A percentile compares a stretch with the other conserved stretches of the same genome.
Evolutionary conservation across 345 rosid genomes (phyloP).

Genomic region (Gossypium australe): DNA sequence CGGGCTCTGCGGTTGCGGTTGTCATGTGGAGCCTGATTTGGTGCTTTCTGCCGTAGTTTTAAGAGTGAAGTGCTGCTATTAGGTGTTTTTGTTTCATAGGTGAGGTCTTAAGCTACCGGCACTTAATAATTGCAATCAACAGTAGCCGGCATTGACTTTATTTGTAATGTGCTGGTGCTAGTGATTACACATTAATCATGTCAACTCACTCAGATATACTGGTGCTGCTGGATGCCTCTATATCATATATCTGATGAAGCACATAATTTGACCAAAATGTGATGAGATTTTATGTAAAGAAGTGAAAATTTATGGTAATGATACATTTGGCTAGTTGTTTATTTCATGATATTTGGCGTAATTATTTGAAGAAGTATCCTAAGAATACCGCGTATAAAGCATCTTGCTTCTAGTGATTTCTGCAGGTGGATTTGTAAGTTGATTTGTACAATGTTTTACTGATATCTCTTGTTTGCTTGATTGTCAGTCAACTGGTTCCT

Average conservation of each 20-base stretch:
- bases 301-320: neutral
- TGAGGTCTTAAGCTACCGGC: neutral
- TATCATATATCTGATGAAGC: slow-evolving; percentile 1
- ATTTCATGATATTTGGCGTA: neutral
- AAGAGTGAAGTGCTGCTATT: neutral
- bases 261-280: neutral
- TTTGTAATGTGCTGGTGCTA: neutral
- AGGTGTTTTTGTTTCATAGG: neutral
- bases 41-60: neutral
- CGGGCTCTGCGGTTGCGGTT: neutral
- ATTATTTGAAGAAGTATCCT: neutral
- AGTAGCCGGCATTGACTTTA: neutral
- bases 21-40: neutral
- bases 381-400: too few species aligned
- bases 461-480: neutral
- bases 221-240: neutral
- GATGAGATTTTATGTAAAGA: neutral
- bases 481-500: slow-evolving; percentile 60
- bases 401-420: neutral
- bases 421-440: neutral
- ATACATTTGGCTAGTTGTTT: neutral
- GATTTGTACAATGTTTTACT: neutral
- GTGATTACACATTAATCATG: neutral
- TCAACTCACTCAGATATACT: neutral
- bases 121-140: neutral